Evolutionary conservation across 139 green algal genomes (phyloP).

Genomic region (Chlorella sp.): DNA sequence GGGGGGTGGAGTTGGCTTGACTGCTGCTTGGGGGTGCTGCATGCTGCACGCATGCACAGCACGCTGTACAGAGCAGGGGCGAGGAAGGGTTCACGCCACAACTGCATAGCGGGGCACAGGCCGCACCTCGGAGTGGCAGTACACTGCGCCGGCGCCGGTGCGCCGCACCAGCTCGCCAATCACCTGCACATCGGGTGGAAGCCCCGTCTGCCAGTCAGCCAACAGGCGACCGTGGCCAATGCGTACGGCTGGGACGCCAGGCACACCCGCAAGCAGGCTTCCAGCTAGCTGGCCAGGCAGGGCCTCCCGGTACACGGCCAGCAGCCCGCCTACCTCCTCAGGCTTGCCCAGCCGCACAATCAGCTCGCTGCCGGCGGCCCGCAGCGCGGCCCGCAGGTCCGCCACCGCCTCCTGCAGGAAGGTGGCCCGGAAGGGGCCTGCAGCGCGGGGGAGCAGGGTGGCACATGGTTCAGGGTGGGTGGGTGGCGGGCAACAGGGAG

Average conservation of each 20-base stretch:
- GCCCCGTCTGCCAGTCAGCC: too few species aligned
- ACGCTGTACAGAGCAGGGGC: too few species aligned
- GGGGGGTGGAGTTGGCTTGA: neutral
- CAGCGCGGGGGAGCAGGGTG: neutral
- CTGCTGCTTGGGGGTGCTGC: neutral
- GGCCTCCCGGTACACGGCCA: neutral
- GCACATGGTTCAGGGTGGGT: neutral
- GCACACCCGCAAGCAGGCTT: too few species aligned
- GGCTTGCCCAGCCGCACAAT: conserved; percentile 64
- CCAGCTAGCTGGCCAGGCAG: too few species aligned
- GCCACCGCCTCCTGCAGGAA: conserved; percentile 70
- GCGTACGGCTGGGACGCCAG: too few species aligned
- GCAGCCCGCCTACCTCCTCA: conserved; percentile 51
- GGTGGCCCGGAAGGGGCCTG: conserved; percentile 39
- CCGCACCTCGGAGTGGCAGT: conserved; percentile 66
- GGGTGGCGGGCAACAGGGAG: neutral
- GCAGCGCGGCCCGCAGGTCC: conserved; percentile 57
- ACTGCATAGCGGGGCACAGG: neutral
- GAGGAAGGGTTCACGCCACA: neutral
- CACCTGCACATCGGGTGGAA: neutral
- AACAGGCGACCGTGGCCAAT: too few species aligned
- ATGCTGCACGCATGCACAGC: too few species aligned
- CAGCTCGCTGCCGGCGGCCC: conserved; percentile 54
- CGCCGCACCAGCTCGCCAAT: conserved; percentile 25
- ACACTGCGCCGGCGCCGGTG: conserved; percentile 50